Percentiles rank a stretch among this genome's conserved stretches.
phyloP scores from a whole-genome alignment of 768 basidiomycete species.

The Mycena sanguinolenta region DNA sequence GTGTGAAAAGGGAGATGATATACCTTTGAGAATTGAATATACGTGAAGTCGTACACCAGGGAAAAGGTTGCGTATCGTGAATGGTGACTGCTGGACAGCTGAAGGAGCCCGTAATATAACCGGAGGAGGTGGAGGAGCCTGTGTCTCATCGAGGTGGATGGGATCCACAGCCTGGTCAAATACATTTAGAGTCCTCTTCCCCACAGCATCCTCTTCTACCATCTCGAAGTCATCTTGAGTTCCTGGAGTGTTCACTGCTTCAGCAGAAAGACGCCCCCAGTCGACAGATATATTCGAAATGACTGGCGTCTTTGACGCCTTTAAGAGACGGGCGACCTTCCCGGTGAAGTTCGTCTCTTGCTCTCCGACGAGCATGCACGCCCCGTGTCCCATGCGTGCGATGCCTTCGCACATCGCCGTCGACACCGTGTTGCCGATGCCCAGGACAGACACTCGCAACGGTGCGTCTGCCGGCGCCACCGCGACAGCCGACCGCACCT shows the following conservation, averaged over 20 bases:
- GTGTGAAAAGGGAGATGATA: background rate
- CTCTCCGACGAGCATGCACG: conserved; percentile 51
- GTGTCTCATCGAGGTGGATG: background rate
- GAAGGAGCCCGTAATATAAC: conserved; percentile 17
- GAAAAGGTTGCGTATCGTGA: conserved; percentile 28
- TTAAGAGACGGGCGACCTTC: conserved; percentile 56
- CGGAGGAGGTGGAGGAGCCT: conserved; percentile 19
- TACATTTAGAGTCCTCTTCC: conserved; percentile 26
- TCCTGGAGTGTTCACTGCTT: background rate
- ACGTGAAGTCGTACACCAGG: conserved; percentile 25
- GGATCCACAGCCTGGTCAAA: conserved; percentile 29
- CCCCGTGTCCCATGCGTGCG: conserved; percentile 58
- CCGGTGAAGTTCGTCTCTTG: conserved; percentile 50
- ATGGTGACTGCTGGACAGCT: conserved; percentile 30
- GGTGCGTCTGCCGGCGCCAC: conserved; percentile 39
- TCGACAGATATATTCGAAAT: conserved; percentile 55
- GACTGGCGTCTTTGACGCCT: conserved; percentile 52
- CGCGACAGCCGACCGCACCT: conserved; percentile 39
- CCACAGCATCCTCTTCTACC: conserved; percentile 8
- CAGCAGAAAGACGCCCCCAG: conserved; percentile 45
- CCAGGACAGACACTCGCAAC: conserved; percentile 60
- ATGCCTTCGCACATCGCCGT: conserved; percentile 57
- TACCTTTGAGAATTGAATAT: conserved; percentile 36
- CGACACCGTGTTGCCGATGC: conserved; percentile 57
- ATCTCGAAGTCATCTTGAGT: conserved; percentile 34